Base-by-base conservation (phyloP, 352 stramenopile genomes). In the Globisporangium perplexum region DNA sequence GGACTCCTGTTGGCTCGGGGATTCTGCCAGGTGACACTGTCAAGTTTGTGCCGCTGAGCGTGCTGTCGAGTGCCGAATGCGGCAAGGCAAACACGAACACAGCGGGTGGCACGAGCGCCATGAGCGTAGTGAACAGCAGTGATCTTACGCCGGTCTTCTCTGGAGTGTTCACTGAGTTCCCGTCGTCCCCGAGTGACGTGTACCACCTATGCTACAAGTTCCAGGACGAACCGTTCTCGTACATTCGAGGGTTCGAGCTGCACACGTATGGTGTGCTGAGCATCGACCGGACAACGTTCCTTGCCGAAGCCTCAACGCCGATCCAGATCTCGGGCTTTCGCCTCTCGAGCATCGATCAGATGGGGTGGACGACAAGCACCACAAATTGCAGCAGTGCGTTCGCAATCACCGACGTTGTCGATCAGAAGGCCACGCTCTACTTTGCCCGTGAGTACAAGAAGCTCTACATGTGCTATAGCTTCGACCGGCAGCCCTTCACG, bases 131-230 rank as follows among this genome's bases (percentile, higher is more conserved):
- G 39, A 45, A 24, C 39, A 45, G 39, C 39, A 56, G 26, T 0
- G 58, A 23, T 14, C 4, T 46, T 1, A 53, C 59, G 1, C 49
- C 74, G 5, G 47, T 53, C 0, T 89, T 89, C 44, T 59, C 61
- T 2, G 74, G 76, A 0, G 66, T 42, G 0, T 71, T 87, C 24
- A 70, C 58, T 0, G 42, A 59, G 3, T 80, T 72, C 24, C 78
- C 78, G 14, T 35, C 55, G 3, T 68, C 74, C 0, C 61, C 58
- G 0, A 68, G 53, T 10, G 76, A 87, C 36, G 45, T 76, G 6
- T 89, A 86, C 53, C 72, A 78, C 18, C n/a, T 87, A 31, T 89
- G 78, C 57, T 89, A 89, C 47, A 61, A 72, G n/a, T 89, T 89
- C 24, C 74, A 86, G 50, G 68, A 83, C 36, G 78, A 89, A 3